These are phyloP conservation scores for Chrysanthemum seticuspe DNA, from an alignment of 129 eudicot species.

Conservation along the genomic window DNA sequence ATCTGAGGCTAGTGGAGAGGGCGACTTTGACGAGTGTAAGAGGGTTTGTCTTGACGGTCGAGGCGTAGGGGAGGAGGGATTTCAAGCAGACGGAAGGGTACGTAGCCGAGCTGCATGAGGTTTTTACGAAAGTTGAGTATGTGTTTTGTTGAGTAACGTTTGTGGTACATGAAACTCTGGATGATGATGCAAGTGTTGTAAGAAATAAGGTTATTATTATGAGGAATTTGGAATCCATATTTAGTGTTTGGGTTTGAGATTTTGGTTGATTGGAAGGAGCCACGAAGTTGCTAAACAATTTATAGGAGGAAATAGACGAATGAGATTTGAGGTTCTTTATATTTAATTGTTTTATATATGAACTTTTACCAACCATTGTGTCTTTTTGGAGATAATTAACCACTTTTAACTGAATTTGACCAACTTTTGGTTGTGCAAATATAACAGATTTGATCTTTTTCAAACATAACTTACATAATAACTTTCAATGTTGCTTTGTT, in stretches of 20 bases:
- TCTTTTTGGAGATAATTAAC: too few relatives aligned
- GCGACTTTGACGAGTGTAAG: constrained; percentile 47
- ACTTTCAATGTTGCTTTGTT: too few relatives aligned
- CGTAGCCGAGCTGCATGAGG: constrained; percentile 62
- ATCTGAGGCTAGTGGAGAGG: constrained; percentile 40
- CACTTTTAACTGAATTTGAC: too few relatives aligned
- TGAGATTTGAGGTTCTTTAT: neutral
- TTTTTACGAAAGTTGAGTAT: constrained; percentile 47
- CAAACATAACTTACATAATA: too few relatives aligned
- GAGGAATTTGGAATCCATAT: constrained; percentile 22
- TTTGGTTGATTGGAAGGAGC: constrained; percentile 25
- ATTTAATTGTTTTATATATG: too few relatives aligned
- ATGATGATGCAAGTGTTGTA: constrained; percentile 6
- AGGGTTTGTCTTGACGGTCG: constrained; percentile 41
- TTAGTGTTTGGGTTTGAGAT: neutral
- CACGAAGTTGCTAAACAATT: constrained; percentile 26
- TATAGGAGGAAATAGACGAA: constrained; percentile 20
- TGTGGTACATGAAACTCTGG: constrained; percentile 29
- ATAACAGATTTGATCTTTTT: too few relatives aligned
- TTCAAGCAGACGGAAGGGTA: constrained; percentile 62
- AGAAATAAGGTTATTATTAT: constrained; percentile 18
- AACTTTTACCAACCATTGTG: too few relatives aligned
- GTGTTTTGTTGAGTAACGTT: constrained; percentile 22
- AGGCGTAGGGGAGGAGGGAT: constrained; percentile 58
- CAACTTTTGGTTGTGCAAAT: too few relatives aligned